Evolutionary conservation across 1,284 basidiomycete genomes (phyloP), one percentile per base, ranked within the genome.

Genomic region (Trichosporon sp.): DNA sequence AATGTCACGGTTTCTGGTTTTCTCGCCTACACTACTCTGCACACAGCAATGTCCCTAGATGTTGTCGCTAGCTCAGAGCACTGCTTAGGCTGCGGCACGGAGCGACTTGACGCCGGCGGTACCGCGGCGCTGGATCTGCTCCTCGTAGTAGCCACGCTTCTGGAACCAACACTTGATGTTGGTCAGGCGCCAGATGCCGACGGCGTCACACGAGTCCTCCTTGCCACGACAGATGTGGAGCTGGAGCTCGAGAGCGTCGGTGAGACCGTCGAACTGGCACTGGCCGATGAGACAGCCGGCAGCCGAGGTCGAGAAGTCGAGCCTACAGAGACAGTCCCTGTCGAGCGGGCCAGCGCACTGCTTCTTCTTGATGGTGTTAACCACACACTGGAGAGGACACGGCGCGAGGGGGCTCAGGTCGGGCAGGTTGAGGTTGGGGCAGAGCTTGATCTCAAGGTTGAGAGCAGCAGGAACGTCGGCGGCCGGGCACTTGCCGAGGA

Each of bases 391-490:
- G n/a, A 25, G 44, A 2, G 46, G 56, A 21, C 61, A 62, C 9
- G 44, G 9, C 25, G 56, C 23, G 19, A 62, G 44, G 10, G 10
- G 4, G 23, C 14, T 9, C 27, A 62, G 61, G 61, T 62, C 25
- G 23, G 61, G 61, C 9, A 62, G 61, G 16, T 32, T 25, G 56
- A 62, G 61, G 61, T 58, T 27, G 25, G 61, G 61, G 44, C 61
- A 62, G 16, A 62, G 16, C 9, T 36, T 7, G 13, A 13, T 16
- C 57, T 58, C 23, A 25, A 62, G 44, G n/a, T 32, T 40, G 25
- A 62, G 57, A 3, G 46, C 46, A 4, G 56, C 16, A 27, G 40
- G 8, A 11, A 49, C 21, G 25, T 58, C 61, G 13, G 10, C 13
- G 6, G 31, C 6, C 44, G 9, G 23, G 56, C 61, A 58, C 25